Base-by-base conservation (phyloP, 139 green algal species). In the Monoraphidium neglectum region DNA sequence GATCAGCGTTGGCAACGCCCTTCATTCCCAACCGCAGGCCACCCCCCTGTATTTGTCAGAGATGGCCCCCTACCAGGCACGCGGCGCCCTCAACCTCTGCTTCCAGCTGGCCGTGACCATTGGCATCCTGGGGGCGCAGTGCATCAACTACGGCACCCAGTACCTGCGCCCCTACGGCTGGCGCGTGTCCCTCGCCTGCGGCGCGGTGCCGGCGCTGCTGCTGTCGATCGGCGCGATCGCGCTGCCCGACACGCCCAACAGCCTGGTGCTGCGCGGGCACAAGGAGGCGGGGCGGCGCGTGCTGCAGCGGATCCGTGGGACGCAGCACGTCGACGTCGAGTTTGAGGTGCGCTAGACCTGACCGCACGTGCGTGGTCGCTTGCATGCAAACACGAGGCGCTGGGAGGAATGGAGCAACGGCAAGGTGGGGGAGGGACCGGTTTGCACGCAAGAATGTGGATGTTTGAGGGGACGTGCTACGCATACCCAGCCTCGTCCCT, bases 231-330 rank as follows among this genome's bases (percentile, higher is more conserved):
- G 91, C 28, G 77, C 71, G 62, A 66, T 95, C 24, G 46, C 92
- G 36, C 78, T 95, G 59, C 87, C 90, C 1, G 90, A 96, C 28
- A 93, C 91, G 0, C 91, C 90, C 71, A 96, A 95, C 86, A 90
- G 77, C 4, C 82, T 96, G 37, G 74, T 93, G 8, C 82, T 90
- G 83, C 83, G 91, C 24, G 89, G 89, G n/a, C 38, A 84, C 10
- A 1, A 40, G 4, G 87, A 89, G 16, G 46, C 85, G 13, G 90
- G 72, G 1, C 65, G 69, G 6, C 21, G 30, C 0, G 84, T 93
- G 40, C 82, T 95, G 68, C 46, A 85, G 69, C 62, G 69, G 2
- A 77, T 93, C 56, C 81, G 90, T 0, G 87, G 90, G 46, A 83
- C 76, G 1, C 30, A 83, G 6, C 72, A 86, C 35, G 80, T 92